Evolutionary conservation across 1,284 basidiomycete genomes (phyloP).

Genomic region (Sanghuangporus baumii): DNA sequence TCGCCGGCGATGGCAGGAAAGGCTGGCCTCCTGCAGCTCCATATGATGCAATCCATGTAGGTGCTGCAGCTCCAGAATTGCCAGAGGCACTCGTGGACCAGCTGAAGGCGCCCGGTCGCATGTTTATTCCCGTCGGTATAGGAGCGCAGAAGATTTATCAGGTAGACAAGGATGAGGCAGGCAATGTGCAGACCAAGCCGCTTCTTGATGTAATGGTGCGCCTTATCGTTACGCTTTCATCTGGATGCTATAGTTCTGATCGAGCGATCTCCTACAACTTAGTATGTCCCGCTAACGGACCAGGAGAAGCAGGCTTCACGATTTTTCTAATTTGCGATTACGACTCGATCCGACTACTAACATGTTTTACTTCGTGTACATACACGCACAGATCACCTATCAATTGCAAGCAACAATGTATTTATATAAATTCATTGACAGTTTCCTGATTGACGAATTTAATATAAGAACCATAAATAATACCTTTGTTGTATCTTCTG

Average conservation of each 20-base stretch:
- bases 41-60: conserved; percentile 91
- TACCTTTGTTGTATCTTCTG: too few relatives aligned
- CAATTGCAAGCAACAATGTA: too few relatives aligned
- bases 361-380: too few relatives aligned
- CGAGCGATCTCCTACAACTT: background rate
- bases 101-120: conserved; percentile 78
- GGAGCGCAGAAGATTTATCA: conserved; percentile 60
- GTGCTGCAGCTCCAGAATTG: conserved; percentile 81
- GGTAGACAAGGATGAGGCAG: conserved; percentile 76
- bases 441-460: too few relatives aligned
- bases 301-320: conserved; percentile 13
- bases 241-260: background rate
- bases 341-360: too few relatives aligned
- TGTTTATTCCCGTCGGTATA: conserved; percentile 91
- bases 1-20: conserved; percentile 78
- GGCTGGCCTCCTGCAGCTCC: conserved; percentile 56
- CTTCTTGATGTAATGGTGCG: conserved; percentile 81
- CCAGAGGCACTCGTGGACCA: conserved; percentile 75
- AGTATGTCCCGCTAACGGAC: conserved; percentile 41
- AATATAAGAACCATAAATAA: too few relatives aligned
- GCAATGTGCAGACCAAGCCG: conserved; percentile 59
- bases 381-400: too few relatives aligned
- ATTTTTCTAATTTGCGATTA: background rate
- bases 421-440: too few relatives aligned
- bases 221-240: conserved; percentile 16